These are phyloP conservation scores for Codiaeum variegatum DNA, from an alignment of 441 rosid species.

Conservation along the genomic window DNA sequence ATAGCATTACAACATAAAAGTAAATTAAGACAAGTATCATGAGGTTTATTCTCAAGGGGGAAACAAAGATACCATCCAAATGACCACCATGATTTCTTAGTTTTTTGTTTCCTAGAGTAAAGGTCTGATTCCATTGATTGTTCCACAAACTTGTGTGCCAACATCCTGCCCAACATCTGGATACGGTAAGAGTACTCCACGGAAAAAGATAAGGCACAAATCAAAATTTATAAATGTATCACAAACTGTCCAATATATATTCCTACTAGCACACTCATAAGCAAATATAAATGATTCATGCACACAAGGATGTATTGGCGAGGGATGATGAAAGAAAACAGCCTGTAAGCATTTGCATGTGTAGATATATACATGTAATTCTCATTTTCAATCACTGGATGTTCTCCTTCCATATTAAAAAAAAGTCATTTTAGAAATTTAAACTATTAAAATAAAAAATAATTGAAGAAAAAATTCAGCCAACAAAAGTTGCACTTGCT, in stretches of 20 bases:
- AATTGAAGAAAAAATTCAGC: not conserved
- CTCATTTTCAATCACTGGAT: not conserved
- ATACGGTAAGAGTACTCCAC: slow-evolving; percentile 7
- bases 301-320: not conserved
- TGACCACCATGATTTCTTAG: slow-evolving; percentile 95
- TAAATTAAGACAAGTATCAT: slow-evolving; percentile 2
- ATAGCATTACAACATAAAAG: slow-evolving; percentile 15
- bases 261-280: not conserved
- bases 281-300: not conserved
- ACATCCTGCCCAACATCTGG: slow-evolving; percentile 62
- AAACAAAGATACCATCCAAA: slow-evolving; percentile 63
- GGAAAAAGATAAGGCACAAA: not conserved
- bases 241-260: not conserved
- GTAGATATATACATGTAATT: not conserved
- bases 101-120: slow-evolving; percentile 53
- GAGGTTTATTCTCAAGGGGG: slow-evolving; percentile 9
- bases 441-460: not conserved
- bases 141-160: slow-evolving; percentile 95
- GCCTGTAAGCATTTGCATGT: slow-evolving; percentile 9
- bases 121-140: slow-evolving; percentile 60
- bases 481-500: not conserved
- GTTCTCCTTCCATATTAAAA: not conserved
- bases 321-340: not conserved
- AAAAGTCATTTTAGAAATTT: not conserved
- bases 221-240: not conserved